Percentiles rank a stretch among this genome's conserved stretches.
These are phyloP conservation scores for Letharia lupina DNA, from an alignment of 495 filamentous ascomycete species.

Conservation along the genomic window DNA sequence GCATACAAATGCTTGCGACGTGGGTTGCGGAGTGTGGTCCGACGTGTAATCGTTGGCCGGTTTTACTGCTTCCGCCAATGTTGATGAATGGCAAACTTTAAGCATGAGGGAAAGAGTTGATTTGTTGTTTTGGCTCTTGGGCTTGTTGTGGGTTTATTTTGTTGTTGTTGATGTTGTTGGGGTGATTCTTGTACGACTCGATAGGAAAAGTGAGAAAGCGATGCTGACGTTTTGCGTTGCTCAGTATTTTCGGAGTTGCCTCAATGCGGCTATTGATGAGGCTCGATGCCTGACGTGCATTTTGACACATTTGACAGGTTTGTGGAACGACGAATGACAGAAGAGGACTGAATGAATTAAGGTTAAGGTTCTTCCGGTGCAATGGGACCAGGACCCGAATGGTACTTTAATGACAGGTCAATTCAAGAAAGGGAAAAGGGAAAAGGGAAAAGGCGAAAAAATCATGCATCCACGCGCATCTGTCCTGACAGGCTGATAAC, in stretches of 20 bases:
- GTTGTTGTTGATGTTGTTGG: background rate
- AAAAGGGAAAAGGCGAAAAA: too few relatives aligned
- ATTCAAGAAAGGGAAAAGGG: background rate
- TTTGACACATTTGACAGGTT: conserved; percentile 18
- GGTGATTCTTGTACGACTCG: background rate
- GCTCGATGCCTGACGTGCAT: conserved; percentile 6
- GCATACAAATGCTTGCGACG: conserved; percentile 2
- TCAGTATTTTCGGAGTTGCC: background rate
- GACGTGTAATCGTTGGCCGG: conserved; percentile 2
- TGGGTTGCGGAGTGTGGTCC: conserved; percentile 8
- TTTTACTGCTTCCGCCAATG: conserved; percentile 10
- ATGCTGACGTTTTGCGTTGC: conserved; percentile 3
- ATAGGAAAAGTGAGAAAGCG: background rate
- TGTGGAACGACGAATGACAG: conserved; percentile 13
- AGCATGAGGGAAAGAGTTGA: background rate
- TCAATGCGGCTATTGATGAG: conserved; percentile 14
- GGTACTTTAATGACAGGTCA: background rate
- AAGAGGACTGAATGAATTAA: background rate
- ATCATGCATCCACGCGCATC: conserved; percentile 12
- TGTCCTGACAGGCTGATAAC: conserved; percentile 1
- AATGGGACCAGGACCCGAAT: conserved; percentile 6
- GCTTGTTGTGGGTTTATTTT: too few relatives aligned
- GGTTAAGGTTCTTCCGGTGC: conserved; percentile 16
- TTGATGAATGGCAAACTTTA: background rate
- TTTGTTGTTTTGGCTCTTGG: background rate